Evolutionary conservation across 345 rosid genomes (phyloP), one percentile per base, ranked within the genome.

Genomic region (Corymbia maculata): DNA sequence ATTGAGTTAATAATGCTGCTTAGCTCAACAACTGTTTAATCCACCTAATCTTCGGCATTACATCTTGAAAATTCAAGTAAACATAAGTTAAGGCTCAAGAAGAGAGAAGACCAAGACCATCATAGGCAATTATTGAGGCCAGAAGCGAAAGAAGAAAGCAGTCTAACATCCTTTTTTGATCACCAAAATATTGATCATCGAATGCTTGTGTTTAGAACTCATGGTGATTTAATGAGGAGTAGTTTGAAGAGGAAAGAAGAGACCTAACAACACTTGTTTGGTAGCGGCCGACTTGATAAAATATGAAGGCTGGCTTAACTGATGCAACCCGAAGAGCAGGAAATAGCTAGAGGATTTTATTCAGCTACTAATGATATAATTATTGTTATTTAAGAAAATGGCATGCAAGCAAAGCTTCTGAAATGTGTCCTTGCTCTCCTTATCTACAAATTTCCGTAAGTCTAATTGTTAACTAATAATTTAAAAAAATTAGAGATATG

Each of bases 101-200:
- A 28, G 70, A 64, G 70, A 64, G 70, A 64, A 64, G 36, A 64
- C 36, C 30, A n/a, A 64, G 32, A 28, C 70, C 32, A 64, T 15
- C n/a, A 32, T 17, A 59, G n/a, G 32, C 16, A 13, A 28, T 13
- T 64, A 6, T 64, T 64, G 32, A 64, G 70, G 70, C 36, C 16
- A 64, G 36, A 64, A 13, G 32, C 32, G 0, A 28, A 64, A 64
- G 36, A 64, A 64, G 32, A 13, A 64, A 64, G 70, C 70, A 0
- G 87, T 61, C 89, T 53, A 88, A 85, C 44, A 85, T 96, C 24
- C 51, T 92, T 85, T 97, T 96, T 88, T 91, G 90, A 91, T 94
- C 94, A 96, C 97, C 30, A 61, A 64, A 64, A 6, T 36, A 64
- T 64, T 64, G 19, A 64, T n/a, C 32, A n/a, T 64, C 19, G 32